These are phyloP conservation scores for Neurospora sp. DNA, from an alignment of 495 filamentous ascomycete species.

Conservation along the genomic window DNA sequence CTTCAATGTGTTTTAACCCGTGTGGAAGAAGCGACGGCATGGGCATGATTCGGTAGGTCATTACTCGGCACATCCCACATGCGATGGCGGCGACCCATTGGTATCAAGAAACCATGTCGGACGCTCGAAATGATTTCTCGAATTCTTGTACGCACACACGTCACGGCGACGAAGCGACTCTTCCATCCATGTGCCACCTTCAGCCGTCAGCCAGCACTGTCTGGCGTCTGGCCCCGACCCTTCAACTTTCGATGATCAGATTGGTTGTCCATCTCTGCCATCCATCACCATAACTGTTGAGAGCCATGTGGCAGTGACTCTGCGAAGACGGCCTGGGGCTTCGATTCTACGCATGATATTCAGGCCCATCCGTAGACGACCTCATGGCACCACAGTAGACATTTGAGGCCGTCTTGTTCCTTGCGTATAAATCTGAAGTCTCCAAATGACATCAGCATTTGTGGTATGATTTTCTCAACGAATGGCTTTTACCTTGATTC, in stretches of 20 bases:
- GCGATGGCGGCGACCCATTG: background rate
- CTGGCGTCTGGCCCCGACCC: background rate
- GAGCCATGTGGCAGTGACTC: background rate
- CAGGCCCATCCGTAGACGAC: background rate
- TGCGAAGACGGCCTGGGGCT: background rate
- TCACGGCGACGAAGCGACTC: background rate
- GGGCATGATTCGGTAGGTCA: slow-evolving; percentile 10
- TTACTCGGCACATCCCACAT: background rate
- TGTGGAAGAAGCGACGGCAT: background rate
- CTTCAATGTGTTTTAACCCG: slow-evolving; percentile 3
- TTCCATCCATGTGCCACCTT: background rate
- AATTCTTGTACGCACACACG: background rate
- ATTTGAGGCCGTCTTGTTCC: background rate
- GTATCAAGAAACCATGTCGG: background rate
- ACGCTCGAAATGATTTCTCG: background rate
- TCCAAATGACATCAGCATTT: background rate
- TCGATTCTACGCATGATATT: background rate
- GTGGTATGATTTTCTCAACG: background rate
- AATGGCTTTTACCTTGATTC: background rate
- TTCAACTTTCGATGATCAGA: background rate
- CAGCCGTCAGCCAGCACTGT: background rate
- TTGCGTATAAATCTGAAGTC: background rate
- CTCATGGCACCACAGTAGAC: background rate
- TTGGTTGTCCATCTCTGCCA: background rate
- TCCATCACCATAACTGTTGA: background rate